Evolutionary conservation across 345 rosid species (phyloP).

Genomic region (Streptanthus diversifolius): DNA sequence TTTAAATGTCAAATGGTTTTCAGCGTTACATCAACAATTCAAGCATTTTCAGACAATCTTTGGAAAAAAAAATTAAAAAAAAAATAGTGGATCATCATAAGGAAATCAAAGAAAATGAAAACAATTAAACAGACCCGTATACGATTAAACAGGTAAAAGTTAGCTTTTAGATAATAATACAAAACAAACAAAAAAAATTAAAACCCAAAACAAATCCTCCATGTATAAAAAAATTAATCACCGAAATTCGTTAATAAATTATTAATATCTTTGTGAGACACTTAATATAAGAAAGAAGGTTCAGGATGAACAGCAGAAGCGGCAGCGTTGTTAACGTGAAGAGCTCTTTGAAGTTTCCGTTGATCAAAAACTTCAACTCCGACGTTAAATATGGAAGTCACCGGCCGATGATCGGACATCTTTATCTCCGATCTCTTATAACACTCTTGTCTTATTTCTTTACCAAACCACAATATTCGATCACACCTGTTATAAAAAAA

Average conservation of each 20-base stretch:
- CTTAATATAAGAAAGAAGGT: slow-evolving; percentile 42
- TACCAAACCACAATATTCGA: slow-evolving; percentile 87
- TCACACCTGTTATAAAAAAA: slow-evolving; percentile 68
- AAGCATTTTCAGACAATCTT: background rate
- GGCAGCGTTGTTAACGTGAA: slow-evolving; percentile 65
- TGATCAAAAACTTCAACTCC: slow-evolving; percentile 82
- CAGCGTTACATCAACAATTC: background rate
- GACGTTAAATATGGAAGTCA: slow-evolving; percentile 64
- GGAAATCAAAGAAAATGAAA: background rate
- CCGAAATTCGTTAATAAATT: background rate
- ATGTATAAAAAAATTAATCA: slow-evolving; percentile 3
- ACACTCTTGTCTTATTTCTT: slow-evolving; percentile 69
- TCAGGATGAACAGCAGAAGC: slow-evolving; percentile 79
- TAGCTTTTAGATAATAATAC: slow-evolving; percentile 11
- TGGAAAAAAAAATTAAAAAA: background rate
- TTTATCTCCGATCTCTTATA: slow-evolving; percentile 60
- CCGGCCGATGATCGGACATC: slow-evolving; percentile 95
- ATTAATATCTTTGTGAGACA: background rate
- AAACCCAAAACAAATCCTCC: slow-evolving; percentile 5
- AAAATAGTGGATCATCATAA: background rate
- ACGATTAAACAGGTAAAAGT: slow-evolving; percentile 10
- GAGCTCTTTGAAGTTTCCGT: slow-evolving; percentile 73
- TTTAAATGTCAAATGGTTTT: background rate
- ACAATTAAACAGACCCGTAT: background rate
- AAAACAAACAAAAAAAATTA: background rate